Evolutionary conservation across 768 basidiomycete species (phyloP), one percentile per base, ranked within the genome.

Genomic region (Neoboletus magnificus): DNA sequence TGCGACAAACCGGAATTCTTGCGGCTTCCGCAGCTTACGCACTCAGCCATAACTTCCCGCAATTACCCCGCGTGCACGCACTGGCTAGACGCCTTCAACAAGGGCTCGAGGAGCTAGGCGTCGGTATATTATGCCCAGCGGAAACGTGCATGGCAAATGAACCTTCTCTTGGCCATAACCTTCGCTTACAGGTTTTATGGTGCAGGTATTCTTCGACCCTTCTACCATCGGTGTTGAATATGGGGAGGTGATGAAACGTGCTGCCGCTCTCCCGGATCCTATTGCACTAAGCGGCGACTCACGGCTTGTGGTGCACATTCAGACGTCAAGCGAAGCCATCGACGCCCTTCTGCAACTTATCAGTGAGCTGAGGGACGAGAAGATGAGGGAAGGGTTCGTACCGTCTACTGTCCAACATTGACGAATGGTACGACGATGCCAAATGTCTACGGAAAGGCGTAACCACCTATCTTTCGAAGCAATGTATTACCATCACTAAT

Each of bases 111-210:
- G 84, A 85, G 29, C 75, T 91, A 12, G 94, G 93, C 10, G 87
- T 82, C 8, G 77, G 78, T 15, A 88, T 98, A 57, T 69, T 82
- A 20, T 86, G 79, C 58, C 77, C 79, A 35, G 89, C 87, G 5
- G 93, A 97, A 70, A 95, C 93, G 8, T 93, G 89, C 79, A 97
- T 96, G 91, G 93, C 92, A 52, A 55, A 80, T 68, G n/a, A 29
- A 18, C 32, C 15, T 27, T 32, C 45, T 52, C 7, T 33, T 30
- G 10, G 25, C 10, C 10, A 10, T 22, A 6, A n/a, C 9, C 23
- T 12, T n/a, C 6, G 22, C 50, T 61, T 47, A 59, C 16, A 10
- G 1, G 25, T 32, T 6, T 20, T 36, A 8, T 16, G 25, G 10
- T 16, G 25, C 59, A 93, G 92, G 77, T 94, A 23, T 93, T 93